phyloP scores from a whole-genome alignment of 1,284 basidiomycete genomes.

The Coniophora puteana region DNA sequence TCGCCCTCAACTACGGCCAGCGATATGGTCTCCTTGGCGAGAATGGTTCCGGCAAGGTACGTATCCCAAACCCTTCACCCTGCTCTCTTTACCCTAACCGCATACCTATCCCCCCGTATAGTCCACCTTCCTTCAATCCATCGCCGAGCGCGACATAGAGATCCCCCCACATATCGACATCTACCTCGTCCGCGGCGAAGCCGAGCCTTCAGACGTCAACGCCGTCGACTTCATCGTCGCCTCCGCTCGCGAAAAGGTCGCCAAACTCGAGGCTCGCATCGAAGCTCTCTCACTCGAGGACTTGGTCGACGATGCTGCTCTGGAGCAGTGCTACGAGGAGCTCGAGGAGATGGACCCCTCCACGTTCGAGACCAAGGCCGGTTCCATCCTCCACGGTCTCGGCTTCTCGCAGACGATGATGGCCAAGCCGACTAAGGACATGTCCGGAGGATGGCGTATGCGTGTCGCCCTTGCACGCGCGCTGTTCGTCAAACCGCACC shows the following conservation, averaged over 20 bases:
- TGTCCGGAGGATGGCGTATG: conserved; percentile 99
- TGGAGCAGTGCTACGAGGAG: conserved; percentile 91
- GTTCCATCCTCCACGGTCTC: conserved; percentile 94
- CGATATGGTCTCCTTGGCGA: conserved; percentile 94
- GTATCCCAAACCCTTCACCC: conserved; percentile 18
- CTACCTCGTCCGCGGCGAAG: conserved; percentile 94
- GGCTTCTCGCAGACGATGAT: conserved; percentile 93
- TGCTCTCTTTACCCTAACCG: conserved; percentile 5
- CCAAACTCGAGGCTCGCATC: conserved; percentile 91
- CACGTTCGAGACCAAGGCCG: conserved; percentile 96
- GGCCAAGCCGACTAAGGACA: conserved; percentile 95
- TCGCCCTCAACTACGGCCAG: conserved; percentile 96
- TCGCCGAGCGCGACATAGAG: conserved; percentile 90
- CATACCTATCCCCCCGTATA: conserved; percentile 20
- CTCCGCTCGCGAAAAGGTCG: conserved; percentile 93
- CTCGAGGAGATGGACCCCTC: conserved; percentile 95
- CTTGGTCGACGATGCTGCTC: conserved; percentile 82
- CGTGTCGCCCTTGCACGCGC: conserved; percentile 95
- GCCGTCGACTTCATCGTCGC: conserved; percentile 95
- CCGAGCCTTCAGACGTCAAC: conserved; percentile 94
- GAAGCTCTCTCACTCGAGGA: conserved; percentile 93
- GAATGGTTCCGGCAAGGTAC: conserved; percentile 96
- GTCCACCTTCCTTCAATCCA: conserved; percentile 70
- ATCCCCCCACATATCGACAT: conserved; percentile 97
- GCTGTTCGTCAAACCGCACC: conserved; percentile 94